Base-by-base conservation (phyloP, 2,329 filamentous ascomycete genomes). In the Bipolaris cookei region DNA sequence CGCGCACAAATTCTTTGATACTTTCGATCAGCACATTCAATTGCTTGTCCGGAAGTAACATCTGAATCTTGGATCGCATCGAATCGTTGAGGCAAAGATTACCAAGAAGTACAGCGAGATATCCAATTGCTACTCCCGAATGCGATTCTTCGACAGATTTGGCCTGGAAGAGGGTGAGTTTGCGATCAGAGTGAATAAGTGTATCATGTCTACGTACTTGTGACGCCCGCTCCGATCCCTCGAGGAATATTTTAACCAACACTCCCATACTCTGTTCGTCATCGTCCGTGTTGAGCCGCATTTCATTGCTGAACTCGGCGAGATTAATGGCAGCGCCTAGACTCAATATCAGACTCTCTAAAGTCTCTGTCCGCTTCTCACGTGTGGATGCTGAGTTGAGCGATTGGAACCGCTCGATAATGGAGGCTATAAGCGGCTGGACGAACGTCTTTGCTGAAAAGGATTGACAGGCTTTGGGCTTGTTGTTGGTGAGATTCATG, bases 321-420 rank as follows among this genome's bases (percentile, higher is more conserved):
- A 97, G 84, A 69, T 97, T 97, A 75, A 96, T 96, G 76, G 94
- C 85, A 20, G 91, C 86, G 0, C 92, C 93, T 37, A 97, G 80
- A 50, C 90, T 84, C 39, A 97, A 82, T 46, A 97, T 85, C 13
- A 97, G 82, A 46, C 86, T 84, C 64, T 96, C 89, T 51, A 93
- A 78, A 54, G 73, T 63, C 32, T 74, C 66, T 11, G 87, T 79
- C 8, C 89, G 77, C 7, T 80, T 80, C 48, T 82, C 81, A n/a
- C 85, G 81, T 28, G 78, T 75, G 5, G 74, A 57, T 8, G 45
- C 57, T 38, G 51, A 70, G 3, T 64, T 62, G 13, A 73, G 56
- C 3, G 61, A 50, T 8, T 54, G 50, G 43, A 74, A 76, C 13
- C 64, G 65, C 4, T 66, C 48, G 21, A 67, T 62, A 37, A 77